Evolutionary conservation across 2,329 filamentous ascomycete genomes (phyloP), one percentile per base, ranked within the genome.

Genomic region (Aspergillus pseudotamarii): DNA sequence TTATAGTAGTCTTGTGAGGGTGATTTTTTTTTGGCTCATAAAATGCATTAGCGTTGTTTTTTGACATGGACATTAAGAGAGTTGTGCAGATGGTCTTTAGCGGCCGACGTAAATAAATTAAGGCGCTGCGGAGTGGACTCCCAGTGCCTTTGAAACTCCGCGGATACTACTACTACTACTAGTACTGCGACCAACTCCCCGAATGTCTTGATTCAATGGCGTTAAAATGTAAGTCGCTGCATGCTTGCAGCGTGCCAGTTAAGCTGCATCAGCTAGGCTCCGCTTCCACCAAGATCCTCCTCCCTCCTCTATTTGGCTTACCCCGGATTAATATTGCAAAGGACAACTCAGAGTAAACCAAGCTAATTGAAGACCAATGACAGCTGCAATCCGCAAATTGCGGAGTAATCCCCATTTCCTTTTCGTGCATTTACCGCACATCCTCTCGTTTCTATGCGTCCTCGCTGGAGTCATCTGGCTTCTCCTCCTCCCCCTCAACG

Each of bases 381-480:
- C 71, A 74, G 75, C 77, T 59, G 68, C 76, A 63, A 72, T 81
- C 73, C 74, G 76, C 72, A 79, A 76, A 51, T 83, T 97, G 74
- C 90, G 93, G 75, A 89, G 88, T 78, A 91, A 97, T 78, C 91
- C 92, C 71, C 88, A 91, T 68, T 83, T 97, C 62, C 87, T 95
- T 67, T 79, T 75, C 68, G 73, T 75, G n/a, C 92, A 91, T 80
- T 81, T 96, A 21, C 94, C 94, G 46, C 92, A 93, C 16, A 94
- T 96, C 81, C 82, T 98, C 38, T 97, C 94, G 38, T 85, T 93
- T 58, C 82, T 96, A 46, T 96, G 91, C 79, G 88, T 98, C 71
- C 72, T 94, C 56, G 86, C 97, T 72, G 95, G 95, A 59, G 86
- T 97, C 61, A 86, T 88, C 70, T 99, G 94, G 92, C 88, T 99